Base-by-base conservation (phyloP, 306 rosid genomes). In the Dalbergia cochinchinensis region DNA sequence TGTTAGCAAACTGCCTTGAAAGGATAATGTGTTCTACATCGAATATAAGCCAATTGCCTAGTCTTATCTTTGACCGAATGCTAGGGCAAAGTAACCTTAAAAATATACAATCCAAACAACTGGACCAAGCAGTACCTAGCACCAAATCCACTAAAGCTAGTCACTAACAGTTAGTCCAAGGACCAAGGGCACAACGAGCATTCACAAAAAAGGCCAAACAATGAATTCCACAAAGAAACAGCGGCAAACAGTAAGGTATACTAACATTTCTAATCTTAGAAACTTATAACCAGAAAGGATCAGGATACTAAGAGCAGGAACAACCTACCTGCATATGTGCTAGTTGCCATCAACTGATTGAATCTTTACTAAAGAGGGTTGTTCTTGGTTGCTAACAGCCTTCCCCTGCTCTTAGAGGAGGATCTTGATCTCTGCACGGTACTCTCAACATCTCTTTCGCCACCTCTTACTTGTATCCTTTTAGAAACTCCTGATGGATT, bases 341-440 rank as follows among this genome's bases (percentile, higher is more conserved):
- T 22, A 74, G 77, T 60, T 44, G 81, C 73, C 74, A 20, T 53
- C 73, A 74, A 59, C 60, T 47, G 37, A 61, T 35, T 42, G 75
- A 54, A 65, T 55, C 71, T 74, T 71, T 8, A 66, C 74, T 37
- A 66, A 83, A 64, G 71, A 26, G 74, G 67, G 19, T 35, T 20
- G 53, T 79, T 83, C 86, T 85, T 81, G 80, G 47, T 53, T 19
- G 76, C 59, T 44, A 75, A 65, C 55, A 73, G 60, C 78, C 73
- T 78, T 42, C 48, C 74, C n/a, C 47, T 65, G 65, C 76, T 65
- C 26, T 10, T 75, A 65, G 83, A 65, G 64, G 83, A 65, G 59
- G 78, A 78, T 45, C 77, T 83, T 75, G 85, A 70, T 67, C 76
- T 18, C 62, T 55, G 76, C 12, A 7, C 73, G 10, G 62, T 60